Evolutionary conservation across 2,329 filamentous ascomycete species (phyloP).

Genomic region (Proliferodiscus dingleyae): DNA sequence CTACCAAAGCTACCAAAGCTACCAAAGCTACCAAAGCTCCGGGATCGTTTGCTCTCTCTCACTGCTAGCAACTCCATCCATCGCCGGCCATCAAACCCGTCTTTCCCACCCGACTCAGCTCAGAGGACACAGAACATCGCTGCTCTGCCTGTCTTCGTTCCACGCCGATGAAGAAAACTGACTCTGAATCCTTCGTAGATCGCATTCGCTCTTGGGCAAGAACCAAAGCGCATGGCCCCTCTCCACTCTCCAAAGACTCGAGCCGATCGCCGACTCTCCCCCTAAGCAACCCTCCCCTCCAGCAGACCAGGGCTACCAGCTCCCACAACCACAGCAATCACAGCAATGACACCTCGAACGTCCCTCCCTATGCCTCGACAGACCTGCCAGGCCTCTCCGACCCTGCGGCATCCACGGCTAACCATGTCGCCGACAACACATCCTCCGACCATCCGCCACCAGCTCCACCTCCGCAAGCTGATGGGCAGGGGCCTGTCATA

Average conservation of each 20-base stretch:
- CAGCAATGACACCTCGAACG: conserved; percentile 22
- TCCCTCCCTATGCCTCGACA: conserved; percentile 22
- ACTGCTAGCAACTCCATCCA: no score
- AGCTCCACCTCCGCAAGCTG: conserved; percentile 44
- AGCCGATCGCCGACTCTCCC: conserved; percentile 32
- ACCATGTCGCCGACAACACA: conserved; percentile 33
- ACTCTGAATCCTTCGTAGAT: conserved; percentile 47
- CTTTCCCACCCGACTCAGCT: no score
- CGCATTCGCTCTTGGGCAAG: conserved; percentile 51
- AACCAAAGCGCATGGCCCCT: conserved; percentile 50
- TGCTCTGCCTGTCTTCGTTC: conserved; percentile 6
- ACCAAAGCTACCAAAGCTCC: no score
- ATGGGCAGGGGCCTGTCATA: conserved; percentile 55
- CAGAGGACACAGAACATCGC: background rate
- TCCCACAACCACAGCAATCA: conserved; percentile 18
- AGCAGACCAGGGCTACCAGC: no score
- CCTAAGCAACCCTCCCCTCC: conserved; percentile 32
- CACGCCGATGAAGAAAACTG: conserved; percentile 58
- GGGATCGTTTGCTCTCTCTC: no score
- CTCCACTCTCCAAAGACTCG: conserved; percentile 35
- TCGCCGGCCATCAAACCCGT: no score
- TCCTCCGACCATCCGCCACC: conserved; percentile 34
- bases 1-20: no score
- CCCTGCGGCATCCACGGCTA: conserved; percentile 26
- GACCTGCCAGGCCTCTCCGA: conserved; percentile 26